These are phyloP conservation scores for Phytophthora cactorum DNA, from an alignment of 352 stramenopile genomes.

Conservation along the genomic window DNA sequence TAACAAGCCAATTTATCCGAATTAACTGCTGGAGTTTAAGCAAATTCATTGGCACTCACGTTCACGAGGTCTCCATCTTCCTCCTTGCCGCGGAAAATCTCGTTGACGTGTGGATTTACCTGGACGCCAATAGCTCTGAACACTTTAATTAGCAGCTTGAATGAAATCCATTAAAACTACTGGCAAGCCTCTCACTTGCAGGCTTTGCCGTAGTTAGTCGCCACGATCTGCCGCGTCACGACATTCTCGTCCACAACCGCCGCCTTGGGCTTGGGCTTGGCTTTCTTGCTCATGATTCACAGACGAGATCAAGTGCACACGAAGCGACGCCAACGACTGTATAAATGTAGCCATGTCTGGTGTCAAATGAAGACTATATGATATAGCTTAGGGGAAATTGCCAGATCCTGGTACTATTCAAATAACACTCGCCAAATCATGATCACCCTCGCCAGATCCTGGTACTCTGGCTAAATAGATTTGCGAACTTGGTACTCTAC, in stretches of 20 bases:
- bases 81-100: constrained; percentile 68
- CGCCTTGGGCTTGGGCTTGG: constrained; percentile 60
- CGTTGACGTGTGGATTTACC: constrained; percentile 70
- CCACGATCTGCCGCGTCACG: constrained; percentile 67
- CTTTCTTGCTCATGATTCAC: constrained; percentile 65
- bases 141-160: not conserved
- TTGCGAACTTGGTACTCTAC: too few relatives aligned
- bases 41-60: constrained; percentile 27
- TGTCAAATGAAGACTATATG: not conserved
- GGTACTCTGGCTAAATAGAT: too few relatives aligned
- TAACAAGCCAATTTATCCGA: not conserved
- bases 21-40: not conserved
- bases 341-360: constrained; percentile 12
- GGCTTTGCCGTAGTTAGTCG: constrained; percentile 76
- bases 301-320: not conserved
- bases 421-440: too few relatives aligned
- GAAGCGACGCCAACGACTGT: constrained; percentile 17
- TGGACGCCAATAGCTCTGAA: constrained; percentile 73
- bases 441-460: too few relatives aligned
- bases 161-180: not conserved
- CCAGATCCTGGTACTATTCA: too few relatives aligned
- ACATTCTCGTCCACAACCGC: constrained; percentile 66
- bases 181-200: constrained; percentile 54
- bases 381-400: too few relatives aligned
- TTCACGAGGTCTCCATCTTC: constrained; percentile 80